phyloP scores from a whole-genome alignment of 1,284 basidiomycete genomes.

The Austroboletus niveus region DNA sequence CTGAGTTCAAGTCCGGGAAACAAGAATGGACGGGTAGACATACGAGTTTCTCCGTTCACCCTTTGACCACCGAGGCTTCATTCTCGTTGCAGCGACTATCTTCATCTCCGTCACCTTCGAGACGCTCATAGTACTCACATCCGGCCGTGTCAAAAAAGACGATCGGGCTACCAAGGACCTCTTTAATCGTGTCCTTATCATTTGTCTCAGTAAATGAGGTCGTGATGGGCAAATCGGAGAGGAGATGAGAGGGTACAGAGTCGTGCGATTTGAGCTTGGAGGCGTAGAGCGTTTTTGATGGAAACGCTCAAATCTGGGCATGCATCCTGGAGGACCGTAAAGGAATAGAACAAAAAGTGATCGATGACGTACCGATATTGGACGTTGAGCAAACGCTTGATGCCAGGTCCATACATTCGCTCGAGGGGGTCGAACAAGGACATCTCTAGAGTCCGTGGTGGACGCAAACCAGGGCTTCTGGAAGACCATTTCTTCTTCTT shows the following conservation, averaged over 20 bases:
- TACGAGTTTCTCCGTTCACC: constrained; percentile 81
- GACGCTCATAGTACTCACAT: constrained; percentile 85
- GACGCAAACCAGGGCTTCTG: constrained; percentile 42
- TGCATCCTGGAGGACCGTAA: constrained; percentile 63
- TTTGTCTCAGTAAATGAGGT: constrained; percentile 40
- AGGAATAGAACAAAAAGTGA: constrained; percentile 37
- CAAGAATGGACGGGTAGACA: constrained; percentile 23
- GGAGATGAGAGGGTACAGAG: constrained; percentile 69
- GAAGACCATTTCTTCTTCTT: background rate
- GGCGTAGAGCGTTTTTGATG: constrained; percentile 78
- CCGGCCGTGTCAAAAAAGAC: constrained; percentile 95
- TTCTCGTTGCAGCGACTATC: constrained; percentile 92
- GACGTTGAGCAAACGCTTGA: constrained; percentile 85
- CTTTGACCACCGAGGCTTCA: constrained; percentile 81
- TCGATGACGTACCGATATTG: constrained; percentile 73
- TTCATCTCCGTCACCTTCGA: constrained; percentile 69
- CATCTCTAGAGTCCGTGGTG: constrained; percentile 77
- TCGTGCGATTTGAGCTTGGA: constrained; percentile 69
- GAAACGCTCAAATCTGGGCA: constrained; percentile 76
- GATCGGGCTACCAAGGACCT: constrained; percentile 73
- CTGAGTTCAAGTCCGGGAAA: background rate
- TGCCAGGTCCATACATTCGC: constrained; percentile 76
- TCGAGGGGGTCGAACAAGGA: constrained; percentile 93
- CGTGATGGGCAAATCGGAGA: constrained; percentile 66
- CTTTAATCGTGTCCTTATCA: constrained; percentile 60